phyloP scores from a whole-genome alignment of 768 basidiomycete species.

The Russula griseocarnosa region DNA sequence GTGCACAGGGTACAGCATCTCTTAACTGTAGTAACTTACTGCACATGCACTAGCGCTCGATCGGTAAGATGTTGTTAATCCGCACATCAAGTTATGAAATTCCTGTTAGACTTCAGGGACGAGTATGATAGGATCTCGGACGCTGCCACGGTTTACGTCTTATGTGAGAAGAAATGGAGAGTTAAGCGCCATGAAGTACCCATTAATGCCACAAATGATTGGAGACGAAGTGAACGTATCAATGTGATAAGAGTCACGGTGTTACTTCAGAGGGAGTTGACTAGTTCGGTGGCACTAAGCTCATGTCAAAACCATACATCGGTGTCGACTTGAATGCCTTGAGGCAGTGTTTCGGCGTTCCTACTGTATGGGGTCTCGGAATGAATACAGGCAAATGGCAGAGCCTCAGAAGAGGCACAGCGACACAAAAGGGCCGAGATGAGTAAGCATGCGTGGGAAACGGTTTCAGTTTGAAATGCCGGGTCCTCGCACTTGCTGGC shows the following conservation, averaged over 20 bases:
- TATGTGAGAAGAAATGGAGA: neutral
- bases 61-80: neutral
- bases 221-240: too few relatives aligned
- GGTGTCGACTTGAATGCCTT: neutral
- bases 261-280: neutral
- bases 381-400: neutral
- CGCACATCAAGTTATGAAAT: constrained; percentile 2
- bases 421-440: neutral
- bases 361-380: too few relatives aligned
- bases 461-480: constrained; percentile 17
- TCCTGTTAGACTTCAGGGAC: neutral
- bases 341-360: neutral
- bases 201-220: too few relatives aligned
- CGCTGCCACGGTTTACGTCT: neutral
- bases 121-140: neutral
- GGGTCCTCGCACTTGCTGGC: constrained; percentile 16
- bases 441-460: constrained; percentile 25
- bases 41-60: neutral
- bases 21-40: constrained; percentile 40
- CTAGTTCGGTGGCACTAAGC: neutral
- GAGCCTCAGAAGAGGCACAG: too few relatives aligned
- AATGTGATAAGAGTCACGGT: neutral
- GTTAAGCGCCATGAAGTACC: neutral
- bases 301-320: neutral
- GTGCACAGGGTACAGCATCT: constrained; percentile 57